These are phyloP conservation scores for Erodium trifolium DNA, from an alignment of 441 rosid species.

Conservation along the genomic window DNA sequence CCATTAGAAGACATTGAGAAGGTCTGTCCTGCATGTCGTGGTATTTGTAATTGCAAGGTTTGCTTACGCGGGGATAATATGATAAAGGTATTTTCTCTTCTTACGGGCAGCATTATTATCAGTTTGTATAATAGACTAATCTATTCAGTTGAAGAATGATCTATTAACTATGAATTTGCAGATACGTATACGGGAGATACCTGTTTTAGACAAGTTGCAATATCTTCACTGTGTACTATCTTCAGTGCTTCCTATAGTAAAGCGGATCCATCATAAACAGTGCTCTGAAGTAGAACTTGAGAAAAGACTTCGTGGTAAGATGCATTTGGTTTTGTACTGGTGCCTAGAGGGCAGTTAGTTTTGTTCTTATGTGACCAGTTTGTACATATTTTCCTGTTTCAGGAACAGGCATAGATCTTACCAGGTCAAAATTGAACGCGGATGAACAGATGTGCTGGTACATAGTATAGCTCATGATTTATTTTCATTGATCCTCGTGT, in stretches of 20 bases:
- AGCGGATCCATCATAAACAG: conserved; percentile 78
- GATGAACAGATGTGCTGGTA: conserved; percentile 99
- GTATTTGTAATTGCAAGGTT: conserved; percentile 76
- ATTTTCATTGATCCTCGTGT: background rate
- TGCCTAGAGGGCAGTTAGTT: background rate
- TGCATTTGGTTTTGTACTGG: conserved; percentile 9
- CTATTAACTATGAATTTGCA: conserved; percentile 29
- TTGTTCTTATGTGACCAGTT: conserved; percentile 11
- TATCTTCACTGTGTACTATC: conserved; percentile 66
- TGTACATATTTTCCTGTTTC: conserved; percentile 19
- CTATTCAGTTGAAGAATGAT: conserved; percentile 15
- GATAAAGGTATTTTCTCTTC: conserved; percentile 53
- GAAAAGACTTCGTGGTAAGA: conserved; percentile 67
- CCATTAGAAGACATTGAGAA: conserved; percentile 70
- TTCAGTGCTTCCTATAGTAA: conserved; percentile 79
- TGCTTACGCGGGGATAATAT: conserved; percentile 78
- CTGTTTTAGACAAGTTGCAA: conserved; percentile 75
- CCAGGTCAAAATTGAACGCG: conserved; percentile 73
- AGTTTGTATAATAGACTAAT: background rate
- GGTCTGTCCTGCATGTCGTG: conserved; percentile 89
- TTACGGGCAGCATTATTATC: background rate
- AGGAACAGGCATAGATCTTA: conserved; percentile 74
- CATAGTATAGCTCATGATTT: conserved; percentile 16
- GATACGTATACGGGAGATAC: conserved; percentile 68
- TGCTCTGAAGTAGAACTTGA: conserved; percentile 79